Base-by-base conservation (phyloP, 257 asterid species). In the Anisodus acutangulus region DNA sequence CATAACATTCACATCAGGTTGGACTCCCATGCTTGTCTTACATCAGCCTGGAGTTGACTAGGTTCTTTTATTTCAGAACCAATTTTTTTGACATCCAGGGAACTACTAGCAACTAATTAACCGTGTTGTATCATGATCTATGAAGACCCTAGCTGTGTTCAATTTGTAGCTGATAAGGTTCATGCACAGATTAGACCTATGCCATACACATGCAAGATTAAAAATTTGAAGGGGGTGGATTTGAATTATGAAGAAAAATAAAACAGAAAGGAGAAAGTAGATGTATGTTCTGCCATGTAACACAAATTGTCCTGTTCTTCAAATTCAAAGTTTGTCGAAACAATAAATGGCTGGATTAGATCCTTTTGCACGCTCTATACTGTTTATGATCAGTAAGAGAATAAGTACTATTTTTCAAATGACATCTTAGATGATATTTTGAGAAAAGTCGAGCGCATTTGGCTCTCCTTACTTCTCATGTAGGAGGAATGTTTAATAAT, bases 191-290 rank as follows among this genome's bases (percentile, higher is more conserved):
- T n/a, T 74, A 47, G 43, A 74, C 43, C 31, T 59, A 59, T 16
- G 22, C 64, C 9, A 17, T 2, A 58, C 64, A 16, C 59, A 10
- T 22, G 47, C 9, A 26, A 22, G 22, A 63, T 4, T 63, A 43
- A 8, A 70, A 41, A 17, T 45, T 72, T 15, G 81, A 13, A 49
- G 22, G 62, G 43, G 22, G 79, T 43, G 59, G 59, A 47, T 59
- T 72, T 72, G 80, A 72, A 72, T 19, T 72, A 47, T 45, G 80
- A 72, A 19, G 43, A 51, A 12, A 74, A 76, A n/a, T 68, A 12
- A 76, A 76, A 51, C 45, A 74, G 62, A 51, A 22, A 51, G 59
- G 60, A 72, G 45, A 76, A 49, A 74, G 81, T 49, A 11, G 81
- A 51, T 76, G 13, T 76, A 76, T 76, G 81, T 76, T 76, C 45